Evolutionary conservation across 2,329 filamentous ascomycete genomes (phyloP).

Genomic region (Pyrenochaeta sp.): DNA sequence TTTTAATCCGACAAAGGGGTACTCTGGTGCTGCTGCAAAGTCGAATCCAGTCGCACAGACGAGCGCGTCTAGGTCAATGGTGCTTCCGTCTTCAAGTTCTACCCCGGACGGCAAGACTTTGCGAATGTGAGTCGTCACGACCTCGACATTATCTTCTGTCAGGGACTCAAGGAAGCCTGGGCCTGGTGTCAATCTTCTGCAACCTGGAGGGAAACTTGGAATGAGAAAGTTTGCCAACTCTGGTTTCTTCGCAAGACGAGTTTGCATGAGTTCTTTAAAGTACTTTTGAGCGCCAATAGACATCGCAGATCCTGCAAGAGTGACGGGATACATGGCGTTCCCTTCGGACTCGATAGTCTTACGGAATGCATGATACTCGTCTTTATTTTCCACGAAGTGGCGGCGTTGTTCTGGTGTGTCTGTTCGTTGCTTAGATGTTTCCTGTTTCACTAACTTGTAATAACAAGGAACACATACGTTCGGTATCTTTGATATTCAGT

Average conservation of each 20-base stretch:
- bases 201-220: conserved; percentile 43
- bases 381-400: too few species aligned
- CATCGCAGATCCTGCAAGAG: conserved; percentile 45
- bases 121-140: conserved; percentile 38
- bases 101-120: conserved; percentile 41
- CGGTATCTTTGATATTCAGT: too few species aligned
- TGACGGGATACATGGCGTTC: conserved; percentile 13
- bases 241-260: conserved; percentile 40
- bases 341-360: too few species aligned
- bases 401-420: too few species aligned
- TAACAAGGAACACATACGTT: too few species aligned
- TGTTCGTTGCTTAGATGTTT: too few species aligned
- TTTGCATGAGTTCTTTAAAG: conserved; percentile 44
- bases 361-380: too few species aligned
- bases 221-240: conserved; percentile 46
- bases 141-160: conserved; percentile 42
- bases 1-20: conserved; percentile 46
- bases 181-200: conserved; percentile 53
- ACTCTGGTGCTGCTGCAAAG: conserved; percentile 43
- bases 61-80: conserved; percentile 44
- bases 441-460: too few species aligned
- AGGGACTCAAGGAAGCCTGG: conserved; percentile 58
- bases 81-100: conserved; percentile 45
- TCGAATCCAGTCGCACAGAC: conserved; percentile 22
- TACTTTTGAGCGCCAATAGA: conserved; percentile 32